These are phyloP conservation scores for Clarireedia hainanense DNA, from an alignment of 2,329 filamentous ascomycete species.

Conservation along the genomic window DNA sequence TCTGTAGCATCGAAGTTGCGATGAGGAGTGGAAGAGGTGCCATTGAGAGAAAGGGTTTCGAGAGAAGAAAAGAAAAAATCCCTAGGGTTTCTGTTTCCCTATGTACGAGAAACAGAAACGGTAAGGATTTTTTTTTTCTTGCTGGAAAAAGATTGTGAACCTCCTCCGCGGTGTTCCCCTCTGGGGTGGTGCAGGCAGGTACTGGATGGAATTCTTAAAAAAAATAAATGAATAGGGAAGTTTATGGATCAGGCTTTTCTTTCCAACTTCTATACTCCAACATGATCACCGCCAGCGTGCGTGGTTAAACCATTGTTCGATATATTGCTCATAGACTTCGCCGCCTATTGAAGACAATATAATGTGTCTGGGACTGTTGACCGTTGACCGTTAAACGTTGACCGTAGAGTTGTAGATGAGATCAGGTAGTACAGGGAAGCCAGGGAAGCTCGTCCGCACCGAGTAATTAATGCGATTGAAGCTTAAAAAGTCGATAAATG, in stretches of 20 bases:
- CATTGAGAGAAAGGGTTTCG: conserved; percentile 12
- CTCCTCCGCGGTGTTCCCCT: neutral
- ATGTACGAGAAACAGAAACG: too few species aligned
- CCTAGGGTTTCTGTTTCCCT: neutral
- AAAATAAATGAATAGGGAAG: neutral
- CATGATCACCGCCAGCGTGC: conserved; percentile 5
- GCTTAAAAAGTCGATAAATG: neutral
- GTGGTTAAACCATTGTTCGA: conserved; percentile 3
- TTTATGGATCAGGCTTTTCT: conserved; percentile 11
- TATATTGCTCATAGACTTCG: neutral
- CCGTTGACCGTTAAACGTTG: too few species aligned
- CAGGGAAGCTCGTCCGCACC: too few species aligned
- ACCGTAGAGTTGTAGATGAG: too few species aligned
- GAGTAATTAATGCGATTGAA: too few species aligned
- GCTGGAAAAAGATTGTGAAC: neutral
- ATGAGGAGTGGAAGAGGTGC: conserved; percentile 17
- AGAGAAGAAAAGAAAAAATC: neutral
- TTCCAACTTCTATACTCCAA: conserved; percentile 11
- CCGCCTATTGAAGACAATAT: neutral
- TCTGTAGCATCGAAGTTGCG: conserved; percentile 10
- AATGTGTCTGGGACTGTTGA: too few species aligned
- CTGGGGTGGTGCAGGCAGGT: neutral
- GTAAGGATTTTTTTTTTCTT: too few species aligned
- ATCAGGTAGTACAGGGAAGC: too few species aligned
- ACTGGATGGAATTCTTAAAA: neutral